Base-by-base conservation (phyloP, 192 early-diverging fungal genomes). In the Helicostylum pulchrum region DNA sequence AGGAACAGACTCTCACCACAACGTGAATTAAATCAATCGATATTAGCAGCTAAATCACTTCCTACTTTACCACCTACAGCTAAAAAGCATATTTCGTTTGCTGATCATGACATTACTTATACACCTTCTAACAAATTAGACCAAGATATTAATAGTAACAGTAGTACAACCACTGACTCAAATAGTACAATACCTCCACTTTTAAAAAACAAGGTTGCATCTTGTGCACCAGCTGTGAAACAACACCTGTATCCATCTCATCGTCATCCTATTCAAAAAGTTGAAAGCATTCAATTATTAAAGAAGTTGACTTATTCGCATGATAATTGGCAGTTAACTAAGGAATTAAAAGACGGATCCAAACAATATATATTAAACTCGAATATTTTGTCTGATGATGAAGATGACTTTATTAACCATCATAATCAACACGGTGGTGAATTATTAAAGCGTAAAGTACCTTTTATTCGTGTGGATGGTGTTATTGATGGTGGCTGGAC, bases 401-500 rank as follows among this genome's bases (percentile, higher is more conserved):
- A 75, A 23, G 56, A 69, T 23, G 75, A 48, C 12, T 14, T 12
- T 48, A 17, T 48, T 26, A 26, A 26, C 26, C 26, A 26, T 26
- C 26, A 26, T 26, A 26, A 26, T 26, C 26, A 26, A 26, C 26
- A 26, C 2, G 26, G 26, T 26, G 26, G 26, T 26, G 26, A 26
- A 26, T 26, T 26, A 2, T 26, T 26, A 26, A 26, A 26, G 26
- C 26, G n/a, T 19, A 31, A 63, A 23, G 44, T 31, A 14, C 48
- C 76, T 7, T 78, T 79, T 58, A 67, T 85, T 23, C 68, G 83
- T 60, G 79, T 70, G 3, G 83, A 85, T 45, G 68, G 72, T 32
- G 66, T 68, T 15, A 76, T 85, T 51, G 54, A 66, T 19, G 78
- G 79, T 53, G 71, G 67, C 2, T 85, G 75, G 79, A 78, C 76